Evolutionary conservation across 2,329 filamentous ascomycete genomes (phyloP), one percentile per base, ranked within the genome.

Genomic region (Septoria petroselini): DNA sequence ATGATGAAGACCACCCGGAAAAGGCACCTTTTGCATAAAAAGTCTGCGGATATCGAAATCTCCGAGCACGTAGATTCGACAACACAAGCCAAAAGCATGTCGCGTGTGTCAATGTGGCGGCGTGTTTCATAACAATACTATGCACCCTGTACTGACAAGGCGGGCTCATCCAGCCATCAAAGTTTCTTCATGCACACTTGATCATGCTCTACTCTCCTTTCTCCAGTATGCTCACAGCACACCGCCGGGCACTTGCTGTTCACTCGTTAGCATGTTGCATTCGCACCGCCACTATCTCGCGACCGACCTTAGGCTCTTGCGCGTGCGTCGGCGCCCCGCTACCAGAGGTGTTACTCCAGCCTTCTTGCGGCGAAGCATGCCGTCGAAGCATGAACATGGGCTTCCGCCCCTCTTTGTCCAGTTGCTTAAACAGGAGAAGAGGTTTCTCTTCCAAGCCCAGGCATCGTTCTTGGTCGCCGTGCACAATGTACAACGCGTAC

Each of bases 321-420:
- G 25, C 43, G 15, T 46, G 33, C 12, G 37, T 39, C 19, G 49
- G 49, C 8, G 51, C 42, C 4, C 50, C 53, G 35, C 50, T 44
- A 25, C 53, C 52, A 23, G 50, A 35, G 27, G 50, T 45, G 18
- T 58, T 58, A 34, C 62, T 66, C 65, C 65, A 67, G 9, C 65
- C 65, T 41, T 67, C 64, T 41, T 64, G 61, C 46, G 79, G 77
- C n/a, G 60, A 62, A 11, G 80, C 78, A 59, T 84, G 77, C 59
- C 79, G 79, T 46, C 93, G 77, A 49, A 98, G 75, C 93, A 98
- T 98, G 66, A 98, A 98, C 93, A 97, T 97, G 17, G 93, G 93
- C 68, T 97, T 98, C 72, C 94, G 86, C 39, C 93, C 93, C 73
- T 97, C 93, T 68, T 91, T 91, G 67, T 97, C 91, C 49, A 98